Evolutionary conservation across 73 alveolate genomes (phyloP).

Genomic region (Paramecium biaurelia): DNA sequence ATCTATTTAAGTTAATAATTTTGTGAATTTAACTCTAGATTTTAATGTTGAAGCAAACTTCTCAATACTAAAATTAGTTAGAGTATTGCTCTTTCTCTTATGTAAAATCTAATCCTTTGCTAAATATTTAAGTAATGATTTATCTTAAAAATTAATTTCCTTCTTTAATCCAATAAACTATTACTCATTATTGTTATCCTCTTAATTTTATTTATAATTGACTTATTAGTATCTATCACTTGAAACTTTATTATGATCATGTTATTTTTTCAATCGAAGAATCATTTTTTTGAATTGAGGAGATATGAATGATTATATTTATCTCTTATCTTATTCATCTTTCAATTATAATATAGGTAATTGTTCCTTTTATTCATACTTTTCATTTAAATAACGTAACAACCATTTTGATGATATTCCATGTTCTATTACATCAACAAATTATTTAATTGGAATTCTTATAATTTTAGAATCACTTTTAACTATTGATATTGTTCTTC

Average conservation of each 20-base stretch:
- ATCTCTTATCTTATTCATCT: neutral
- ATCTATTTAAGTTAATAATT: neutral
- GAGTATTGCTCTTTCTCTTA: neutral
- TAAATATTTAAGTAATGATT: neutral
- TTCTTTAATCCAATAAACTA: neutral
- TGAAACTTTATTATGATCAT: neutral
- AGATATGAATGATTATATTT: neutral
- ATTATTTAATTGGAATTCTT: neutral
- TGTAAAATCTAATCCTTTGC: neutral
- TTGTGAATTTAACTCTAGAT: neutral
- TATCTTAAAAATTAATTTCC: neutral
- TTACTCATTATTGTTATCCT: neutral
- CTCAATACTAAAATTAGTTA: neutral
- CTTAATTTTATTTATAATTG: neutral
- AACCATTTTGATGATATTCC: neutral
- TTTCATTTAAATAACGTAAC: neutral
- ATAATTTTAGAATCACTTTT: neutral
- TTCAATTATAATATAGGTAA: neutral
- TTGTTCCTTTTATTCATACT: neutral
- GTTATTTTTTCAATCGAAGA: neutral
- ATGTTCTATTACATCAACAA: conserved; percentile 7
- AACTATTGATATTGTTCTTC: conserved; percentile 10
- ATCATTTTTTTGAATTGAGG: neutral
- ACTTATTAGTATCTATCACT: neutral
- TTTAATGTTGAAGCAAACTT: neutral